Evolutionary conservation across 2,329 filamentous ascomycete species (phyloP).

Genomic region (Neurospora crassa): DNA sequence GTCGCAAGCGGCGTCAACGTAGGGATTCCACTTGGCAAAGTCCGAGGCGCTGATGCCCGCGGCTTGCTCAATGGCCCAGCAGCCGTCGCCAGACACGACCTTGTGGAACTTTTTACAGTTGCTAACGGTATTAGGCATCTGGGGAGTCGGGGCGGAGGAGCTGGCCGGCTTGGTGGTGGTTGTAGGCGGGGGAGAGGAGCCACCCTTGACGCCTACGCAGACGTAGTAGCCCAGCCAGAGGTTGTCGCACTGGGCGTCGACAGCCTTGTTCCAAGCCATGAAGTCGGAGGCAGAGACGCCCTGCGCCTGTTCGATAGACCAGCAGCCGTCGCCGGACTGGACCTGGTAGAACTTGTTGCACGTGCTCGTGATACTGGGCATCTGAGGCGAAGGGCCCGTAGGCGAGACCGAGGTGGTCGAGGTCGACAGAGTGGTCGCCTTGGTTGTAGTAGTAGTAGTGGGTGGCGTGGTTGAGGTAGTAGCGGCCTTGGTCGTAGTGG

Average conservation of each 20-base stretch:
- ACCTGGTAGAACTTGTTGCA: no score
- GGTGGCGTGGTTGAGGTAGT: not conserved
- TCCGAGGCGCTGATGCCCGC: constrained; percentile 19
- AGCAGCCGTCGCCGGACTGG: no score
- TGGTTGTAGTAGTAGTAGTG: no score
- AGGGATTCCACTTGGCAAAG: constrained; percentile 22
- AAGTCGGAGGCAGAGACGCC: no score
- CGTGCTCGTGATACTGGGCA: no score
- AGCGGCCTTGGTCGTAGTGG: constrained; percentile 2
- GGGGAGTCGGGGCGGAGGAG: constrained; percentile 4
- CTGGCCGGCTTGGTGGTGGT: not conserved
- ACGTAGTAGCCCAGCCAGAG: not conserved
- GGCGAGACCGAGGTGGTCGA: no score
- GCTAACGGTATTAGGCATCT: constrained; percentile 9
- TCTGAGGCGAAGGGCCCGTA: no score
- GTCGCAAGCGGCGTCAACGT: constrained; percentile 14
- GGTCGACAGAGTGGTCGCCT: no score
- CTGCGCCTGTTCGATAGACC: no score
- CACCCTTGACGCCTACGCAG: constrained; percentile 9
- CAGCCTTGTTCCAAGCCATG: no score
- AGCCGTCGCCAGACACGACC: constrained; percentile 9
- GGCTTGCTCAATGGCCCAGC: constrained; percentile 14
- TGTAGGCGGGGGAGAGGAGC: constrained; percentile 1
- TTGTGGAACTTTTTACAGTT: constrained; percentile 9
- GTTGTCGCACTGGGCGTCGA: no score